Evolutionary conservation across 2,329 filamentous ascomycete species (phyloP).

Genomic region (Curvularia sp.): DNA sequence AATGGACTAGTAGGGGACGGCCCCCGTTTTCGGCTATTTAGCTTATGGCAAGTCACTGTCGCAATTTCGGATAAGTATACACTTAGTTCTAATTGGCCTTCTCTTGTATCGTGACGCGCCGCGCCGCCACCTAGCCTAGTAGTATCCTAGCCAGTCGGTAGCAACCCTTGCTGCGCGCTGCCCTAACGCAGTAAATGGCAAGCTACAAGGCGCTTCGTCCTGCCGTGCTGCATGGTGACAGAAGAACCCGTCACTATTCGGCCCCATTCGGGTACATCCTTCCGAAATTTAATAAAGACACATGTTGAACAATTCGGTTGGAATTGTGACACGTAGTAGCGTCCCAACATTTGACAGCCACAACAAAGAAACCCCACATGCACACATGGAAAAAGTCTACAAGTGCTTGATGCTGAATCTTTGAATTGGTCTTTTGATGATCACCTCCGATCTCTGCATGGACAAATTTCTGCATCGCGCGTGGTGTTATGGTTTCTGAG

Average conservation of each 20-base stretch:
- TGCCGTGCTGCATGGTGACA: neutral
- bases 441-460: constrained; percentile 13
- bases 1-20: neutral
- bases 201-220: neutral
- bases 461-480: constrained; percentile 5
- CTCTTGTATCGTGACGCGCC: neutral
- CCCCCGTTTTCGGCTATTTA: neutral
- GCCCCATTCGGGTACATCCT: neutral
- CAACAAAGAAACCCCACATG: neutral
- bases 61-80: neutral
- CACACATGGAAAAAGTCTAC: neutral
- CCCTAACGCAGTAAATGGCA: neutral
- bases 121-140: neutral
- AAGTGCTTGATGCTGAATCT: neutral
- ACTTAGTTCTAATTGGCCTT: neutral
- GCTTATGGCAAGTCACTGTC: neutral
- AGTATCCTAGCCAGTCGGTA: neutral
- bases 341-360: neutral
- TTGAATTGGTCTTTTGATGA: constrained; percentile 11
- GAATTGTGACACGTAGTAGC: neutral
- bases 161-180: neutral
- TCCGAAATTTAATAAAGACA: neutral
- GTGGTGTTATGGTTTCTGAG: constrained; percentile 3
- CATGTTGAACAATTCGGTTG: neutral
- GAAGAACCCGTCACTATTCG: neutral